Evolutionary conservation across 108 stramenopile genomes (phyloP).

Genomic region (Poteriospumella lacustris): DNA sequence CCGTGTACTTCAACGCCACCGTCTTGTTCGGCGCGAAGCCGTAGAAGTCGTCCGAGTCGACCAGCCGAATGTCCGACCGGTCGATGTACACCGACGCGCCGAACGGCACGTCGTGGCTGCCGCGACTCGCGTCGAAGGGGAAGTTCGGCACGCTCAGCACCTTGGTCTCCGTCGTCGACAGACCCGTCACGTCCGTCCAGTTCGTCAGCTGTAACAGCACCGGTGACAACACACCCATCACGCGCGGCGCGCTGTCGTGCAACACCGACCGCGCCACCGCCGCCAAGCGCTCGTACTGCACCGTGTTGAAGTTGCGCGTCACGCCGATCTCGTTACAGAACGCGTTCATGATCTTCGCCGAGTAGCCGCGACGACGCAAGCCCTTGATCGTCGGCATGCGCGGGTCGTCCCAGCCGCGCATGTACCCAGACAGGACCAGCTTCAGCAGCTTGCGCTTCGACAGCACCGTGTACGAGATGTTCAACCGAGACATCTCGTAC

Average conservation of each 20-base stretch:
- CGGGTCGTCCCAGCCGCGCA: constrained; percentile 95
- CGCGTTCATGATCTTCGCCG: constrained; percentile 76
- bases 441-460: constrained; percentile 91
- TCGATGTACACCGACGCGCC: constrained; percentile 79
- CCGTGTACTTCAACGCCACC: constrained; percentile 84
- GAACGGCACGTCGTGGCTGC: constrained; percentile 71
- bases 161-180: too few species aligned
- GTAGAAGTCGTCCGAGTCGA: constrained; percentile 72
- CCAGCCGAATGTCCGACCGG: constrained; percentile 72
- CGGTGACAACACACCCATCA: constrained; percentile 28
- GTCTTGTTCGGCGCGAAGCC: constrained; percentile 87
- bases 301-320: constrained; percentile 78
- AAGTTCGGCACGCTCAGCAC: constrained; percentile 61
- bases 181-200: background rate
- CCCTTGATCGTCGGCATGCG: constrained; percentile 91
- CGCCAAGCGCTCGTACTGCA: constrained; percentile 74
- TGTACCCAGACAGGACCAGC: constrained; percentile 66
- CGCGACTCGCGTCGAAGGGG: constrained; percentile 72
- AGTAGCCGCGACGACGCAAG: constrained; percentile 87
- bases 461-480: constrained; percentile 85
- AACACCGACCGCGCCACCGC: constrained; percentile 44
- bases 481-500: constrained; percentile 68
- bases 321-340: constrained; percentile 95
- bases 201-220: background rate
- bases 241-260: constrained; percentile 64